Evolutionary conservation across 2,329 filamentous ascomycete genomes (phyloP).

Genomic region (Blastomyces emzantsi): DNA sequence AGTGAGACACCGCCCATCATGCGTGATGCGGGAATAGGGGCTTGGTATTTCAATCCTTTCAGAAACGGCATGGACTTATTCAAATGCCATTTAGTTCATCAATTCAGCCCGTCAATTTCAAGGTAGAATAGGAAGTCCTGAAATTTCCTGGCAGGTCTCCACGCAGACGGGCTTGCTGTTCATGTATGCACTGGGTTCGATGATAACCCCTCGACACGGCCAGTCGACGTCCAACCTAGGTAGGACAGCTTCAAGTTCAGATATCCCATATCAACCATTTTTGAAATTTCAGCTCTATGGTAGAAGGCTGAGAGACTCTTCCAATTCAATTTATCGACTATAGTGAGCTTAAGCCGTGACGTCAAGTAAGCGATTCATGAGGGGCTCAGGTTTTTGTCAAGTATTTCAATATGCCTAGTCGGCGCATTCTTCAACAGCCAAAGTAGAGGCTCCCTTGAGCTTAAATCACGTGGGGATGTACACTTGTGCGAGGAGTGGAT

Average conservation of each 20-base stretch:
- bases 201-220: background rate
- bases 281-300: background rate
- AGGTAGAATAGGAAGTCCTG: background rate
- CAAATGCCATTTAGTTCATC: background rate
- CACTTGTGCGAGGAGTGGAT: too few species aligned
- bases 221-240: background rate
- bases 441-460: too few species aligned
- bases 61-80: background rate
- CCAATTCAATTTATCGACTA: background rate
- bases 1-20: background rate
- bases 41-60: background rate
- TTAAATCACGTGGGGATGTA: background rate
- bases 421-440: too few species aligned
- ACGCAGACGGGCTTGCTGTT: background rate
- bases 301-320: background rate
- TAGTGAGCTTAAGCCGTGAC: background rate
- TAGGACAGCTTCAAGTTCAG: background rate
- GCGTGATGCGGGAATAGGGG: background rate
- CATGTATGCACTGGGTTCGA: background rate
- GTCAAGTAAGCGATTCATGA: background rate
- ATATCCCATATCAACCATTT: background rate
- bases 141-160: background rate
- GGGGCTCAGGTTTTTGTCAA: background rate
- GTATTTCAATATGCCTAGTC: too few species aligned
- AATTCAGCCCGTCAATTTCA: background rate